Conservation (phyloP, 768 basidiomycete species). For the Phallus indusiatus region DNA sequence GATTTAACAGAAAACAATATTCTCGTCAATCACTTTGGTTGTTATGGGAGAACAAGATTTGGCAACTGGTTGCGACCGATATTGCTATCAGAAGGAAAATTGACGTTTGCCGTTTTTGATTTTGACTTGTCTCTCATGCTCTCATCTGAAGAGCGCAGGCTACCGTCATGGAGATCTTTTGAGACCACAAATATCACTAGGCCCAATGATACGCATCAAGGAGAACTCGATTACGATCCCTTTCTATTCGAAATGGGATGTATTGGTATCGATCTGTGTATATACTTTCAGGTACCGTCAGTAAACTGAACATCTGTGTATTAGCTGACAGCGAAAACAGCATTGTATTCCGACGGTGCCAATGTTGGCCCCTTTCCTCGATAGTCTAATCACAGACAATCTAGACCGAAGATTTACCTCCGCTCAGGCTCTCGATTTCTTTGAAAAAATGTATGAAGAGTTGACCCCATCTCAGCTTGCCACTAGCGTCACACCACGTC, state of each 20-base stretch:
- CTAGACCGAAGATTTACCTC: conserved; percentile 19
- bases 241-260: conserved; percentile 20
- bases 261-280: conserved; percentile 17
- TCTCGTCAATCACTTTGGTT: background rate
- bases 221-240: conserved; percentile 20
- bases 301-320: background rate
- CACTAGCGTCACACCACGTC: background rate
- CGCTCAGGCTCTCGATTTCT: conserved; percentile 18
- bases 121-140: background rate
- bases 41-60: background rate
- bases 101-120: background rate
- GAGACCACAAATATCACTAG: background rate
- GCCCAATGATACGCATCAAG: conserved; percentile 15
- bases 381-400: conserved; percentile 20
- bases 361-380: conserved; percentile 21
- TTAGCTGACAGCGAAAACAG: conserved; percentile 5
- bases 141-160: background rate
- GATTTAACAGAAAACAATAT: background rate
- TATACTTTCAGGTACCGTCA: background rate
- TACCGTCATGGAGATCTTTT: background rate
- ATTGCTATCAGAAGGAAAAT: background rate
- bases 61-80: background rate
- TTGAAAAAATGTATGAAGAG: conserved; percentile 11
- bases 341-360: conserved; percentile 15
- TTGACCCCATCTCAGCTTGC: background rate